These are phyloP conservation scores for Sugiyamaella smithiae DNA, from an alignment of 805 yeast genomes.

Conservation along the genomic window DNA sequence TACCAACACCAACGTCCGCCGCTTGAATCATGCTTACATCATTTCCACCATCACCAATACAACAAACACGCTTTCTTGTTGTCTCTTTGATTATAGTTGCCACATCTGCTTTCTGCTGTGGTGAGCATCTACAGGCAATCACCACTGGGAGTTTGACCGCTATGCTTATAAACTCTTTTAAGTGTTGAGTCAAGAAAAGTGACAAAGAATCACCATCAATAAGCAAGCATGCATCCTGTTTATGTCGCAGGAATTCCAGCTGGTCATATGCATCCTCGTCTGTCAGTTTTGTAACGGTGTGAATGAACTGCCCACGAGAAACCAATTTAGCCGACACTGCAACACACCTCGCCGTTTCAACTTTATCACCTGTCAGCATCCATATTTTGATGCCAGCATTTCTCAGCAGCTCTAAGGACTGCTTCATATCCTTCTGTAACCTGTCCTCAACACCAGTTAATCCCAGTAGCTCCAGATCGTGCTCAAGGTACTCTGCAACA, in stretches of 20 bases:
- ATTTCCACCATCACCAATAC: constrained; percentile 99
- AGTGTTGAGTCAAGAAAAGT: constrained; percentile 58
- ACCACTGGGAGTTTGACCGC: constrained; percentile 85
- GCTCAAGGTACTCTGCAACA: constrained; percentile 68
- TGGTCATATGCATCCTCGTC: constrained; percentile 68
- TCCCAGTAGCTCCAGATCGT: constrained; percentile 81
- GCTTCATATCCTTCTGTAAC: constrained; percentile 84
- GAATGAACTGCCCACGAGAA: constrained; percentile 90
- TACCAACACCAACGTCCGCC: constrained; percentile 98
- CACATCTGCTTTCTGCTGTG: constrained; percentile 97
- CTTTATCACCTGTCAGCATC: constrained; percentile 99
- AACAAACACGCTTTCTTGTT: constrained; percentile 89
- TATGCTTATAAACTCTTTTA: constrained; percentile 70
- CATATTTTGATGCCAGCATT: constrained; percentile 97
- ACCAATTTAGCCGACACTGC: constrained; percentile 93
- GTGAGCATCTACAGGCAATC: constrained; percentile 97
- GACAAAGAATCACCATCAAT: constrained; percentile 93
- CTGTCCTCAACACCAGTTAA: constrained; percentile 97
- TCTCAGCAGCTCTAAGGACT: constrained; percentile 85
- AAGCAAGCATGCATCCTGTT: constrained; percentile 67
- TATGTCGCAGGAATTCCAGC: constrained; percentile 66
- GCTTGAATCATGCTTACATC: constrained; percentile 99
- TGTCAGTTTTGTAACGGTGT: constrained; percentile 67
- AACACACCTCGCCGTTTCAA: constrained; percentile 96
- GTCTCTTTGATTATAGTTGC: constrained; percentile 72